phyloP scores from a whole-genome alignment of 2,329 filamentous ascomycete genomes.

The Alternaria conjuncta region DNA sequence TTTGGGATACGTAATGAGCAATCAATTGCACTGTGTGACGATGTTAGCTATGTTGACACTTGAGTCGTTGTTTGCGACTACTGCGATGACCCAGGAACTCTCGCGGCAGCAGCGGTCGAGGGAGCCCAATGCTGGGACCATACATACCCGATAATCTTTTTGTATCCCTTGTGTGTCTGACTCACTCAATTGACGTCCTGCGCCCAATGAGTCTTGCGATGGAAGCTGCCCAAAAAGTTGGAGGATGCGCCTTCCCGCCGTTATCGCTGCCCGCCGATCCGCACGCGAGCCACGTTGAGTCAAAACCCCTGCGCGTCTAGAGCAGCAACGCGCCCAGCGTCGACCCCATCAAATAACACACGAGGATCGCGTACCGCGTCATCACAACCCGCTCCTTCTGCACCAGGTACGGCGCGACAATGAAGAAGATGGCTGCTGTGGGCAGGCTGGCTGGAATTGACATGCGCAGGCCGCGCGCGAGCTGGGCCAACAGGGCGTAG shows the following conservation, averaged over 20 bases:
- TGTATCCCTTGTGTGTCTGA: slow-evolving; percentile 3
- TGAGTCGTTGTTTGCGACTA: background rate
- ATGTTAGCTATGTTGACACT: slow-evolving; percentile 4
- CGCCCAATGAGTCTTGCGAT: slow-evolving; percentile 19
- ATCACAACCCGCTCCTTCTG: slow-evolving; percentile 20
- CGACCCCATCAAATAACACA: slow-evolving; percentile 32
- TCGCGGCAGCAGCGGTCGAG: background rate
- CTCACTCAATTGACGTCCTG: slow-evolving; percentile 26
- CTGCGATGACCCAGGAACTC: background rate
- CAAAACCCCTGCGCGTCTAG: slow-evolving; percentile 13
- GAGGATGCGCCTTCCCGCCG: slow-evolving; percentile 14
- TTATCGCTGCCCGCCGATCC: slow-evolving; percentile 24
- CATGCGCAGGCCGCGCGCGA: slow-evolving; percentile 26
- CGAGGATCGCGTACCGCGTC: slow-evolving; percentile 26
- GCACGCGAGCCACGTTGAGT: slow-evolving; percentile 6
- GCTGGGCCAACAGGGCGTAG: slow-evolving; percentile 12
- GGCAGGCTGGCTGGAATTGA: slow-evolving; percentile 30
- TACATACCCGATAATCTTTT: slow-evolving; percentile 12
- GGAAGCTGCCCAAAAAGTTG: slow-evolving; percentile 8
- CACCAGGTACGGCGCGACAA: slow-evolving; percentile 27
- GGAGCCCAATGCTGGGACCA: background rate
- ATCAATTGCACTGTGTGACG: background rate
- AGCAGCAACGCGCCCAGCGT: slow-evolving; percentile 25
- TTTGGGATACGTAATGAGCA: background rate
- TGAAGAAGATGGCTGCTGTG: slow-evolving; percentile 26